Evolutionary conservation across 2,329 filamentous ascomycete genomes (phyloP), one percentile per base, ranked within the genome.

Genomic region (Aspergillus neoniger): DNA sequence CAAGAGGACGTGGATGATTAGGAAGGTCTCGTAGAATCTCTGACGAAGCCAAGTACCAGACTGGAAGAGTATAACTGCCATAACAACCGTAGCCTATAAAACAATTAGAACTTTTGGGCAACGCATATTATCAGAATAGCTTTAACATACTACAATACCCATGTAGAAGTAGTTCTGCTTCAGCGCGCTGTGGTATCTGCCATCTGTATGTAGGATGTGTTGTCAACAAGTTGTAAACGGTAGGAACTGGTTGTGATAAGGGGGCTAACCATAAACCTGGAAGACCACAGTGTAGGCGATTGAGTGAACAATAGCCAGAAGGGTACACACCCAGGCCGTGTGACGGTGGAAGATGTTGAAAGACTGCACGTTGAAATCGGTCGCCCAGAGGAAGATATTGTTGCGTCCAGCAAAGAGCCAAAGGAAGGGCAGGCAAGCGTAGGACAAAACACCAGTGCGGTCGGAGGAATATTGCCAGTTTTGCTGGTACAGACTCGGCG

Each of bases 331-430:
- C 12, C 87, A 79, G 0, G 87, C 87, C 5, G 86, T 78, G 79
- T 85, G 86, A 1, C 87, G 82, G 68, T 90, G 88, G 56, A 89
- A 88, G 53, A 83, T 82, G 65, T 84, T 89, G 66, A 85, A 89
- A 0, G 85, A 85, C 2, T 80, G 80, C 69, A 86, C 88, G 7
- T 83, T 84, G 85, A 86, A 90, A 0, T 86, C 86, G 0, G 87
- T 89, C 0, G 85, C 66, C 84, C 84, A 87, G 58, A 88, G 76
- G 12, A 89, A 78, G 0, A 86, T 62, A 57, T 90, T 88, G 62
- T 90, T 90, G 7, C 87, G 78, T 72, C 84, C 83, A 3, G 83
- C 83, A 64, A 90, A 89, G 0, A 89, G 70, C 86, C 86, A 89
- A 0, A 89, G 77, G 9, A 87, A 67, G 0, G 86, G 85, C 10